Base-by-base conservation (phyloP, 2,329 filamentous ascomycete genomes). In the Colletotrichum abscissum region DNA sequence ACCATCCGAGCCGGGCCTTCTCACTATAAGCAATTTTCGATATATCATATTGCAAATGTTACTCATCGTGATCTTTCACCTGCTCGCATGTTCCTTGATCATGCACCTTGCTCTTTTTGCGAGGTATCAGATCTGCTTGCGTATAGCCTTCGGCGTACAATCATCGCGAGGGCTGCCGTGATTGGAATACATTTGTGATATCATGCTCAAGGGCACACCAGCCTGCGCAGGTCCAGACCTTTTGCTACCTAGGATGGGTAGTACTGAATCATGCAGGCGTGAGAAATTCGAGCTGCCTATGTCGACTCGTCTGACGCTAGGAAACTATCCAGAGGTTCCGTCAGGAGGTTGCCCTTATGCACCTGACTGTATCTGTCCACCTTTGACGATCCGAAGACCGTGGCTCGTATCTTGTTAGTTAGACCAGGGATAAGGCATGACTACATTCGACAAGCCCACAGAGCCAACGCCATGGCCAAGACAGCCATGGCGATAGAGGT, bases 281-380 rank as follows among this genome's bases (percentile, higher is more conserved):
- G 68, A 67, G 63, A 59, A 33, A 52, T 26, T 14, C 22, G 60
- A 59, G 56, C 12, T 42, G 38, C 46, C 55, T 65, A 9, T 49
- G 30, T 59, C 26, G 67, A 55, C 67, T 38, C 49, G 59, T 38
- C 26, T 46, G 66, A 58, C 69, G 69, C 69, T 69, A 72, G 69
- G 66, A 72, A 69, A 19, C 28, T 26, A 42, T 64, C 65, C 69
- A 63, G 59, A 55, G 42, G 49, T 59, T 69, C 58, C 69, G 66
- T 62, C 38, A 11, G 59, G 73, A 66, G 73, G 72, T 68, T 78
- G 73, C 77, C 75, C 76, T 74, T 75, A 74, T 77, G 76, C 76
- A 76, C 60, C 63, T 57, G 49, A 28, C 69, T 65, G 46, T 19
- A 67, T 69, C 33, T 35, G 60, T 73, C 62, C 38, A 57, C 22